A percentile compares a stretch with the other conserved stretches of the same genome.
Conservation (phyloP, 2,329 filamentous ascomycete species). For the Scedosporium apiospermum region DNA sequence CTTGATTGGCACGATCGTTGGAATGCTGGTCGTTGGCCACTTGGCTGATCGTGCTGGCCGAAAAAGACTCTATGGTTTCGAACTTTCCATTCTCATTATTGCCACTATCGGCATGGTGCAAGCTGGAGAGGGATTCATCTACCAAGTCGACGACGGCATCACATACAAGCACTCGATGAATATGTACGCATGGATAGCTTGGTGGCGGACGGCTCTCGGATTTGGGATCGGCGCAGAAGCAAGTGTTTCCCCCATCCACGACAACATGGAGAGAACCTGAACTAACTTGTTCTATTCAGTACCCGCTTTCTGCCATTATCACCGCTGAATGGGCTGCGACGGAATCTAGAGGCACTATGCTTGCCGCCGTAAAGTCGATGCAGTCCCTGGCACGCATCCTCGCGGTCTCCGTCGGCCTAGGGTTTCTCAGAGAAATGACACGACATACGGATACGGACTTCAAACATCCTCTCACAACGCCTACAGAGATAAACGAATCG, state of each 20-base stretch:
- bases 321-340: constrained; percentile 19
- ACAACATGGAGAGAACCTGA: not conserved
- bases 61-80: constrained; percentile 16
- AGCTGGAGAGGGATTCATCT: constrained; percentile 11
- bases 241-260: not conserved
- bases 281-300: constrained; percentile 11
- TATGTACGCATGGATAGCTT: constrained; percentile 15
- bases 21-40: constrained; percentile 16
- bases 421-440: constrained; percentile 21
- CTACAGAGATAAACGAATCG: constrained; percentile 4
- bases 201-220: constrained; percentile 15
- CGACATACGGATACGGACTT: constrained; percentile 2
- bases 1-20: constrained; percentile 13
- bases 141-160: not conserved
- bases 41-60: constrained; percentile 17
- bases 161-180: constrained; percentile 13
- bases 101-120: constrained; percentile 14
- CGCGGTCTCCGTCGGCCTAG: constrained; percentile 42
- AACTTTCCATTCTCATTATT: constrained; percentile 15
- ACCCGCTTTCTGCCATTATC: constrained; percentile 19
- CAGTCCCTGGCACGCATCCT: constrained; percentile 32
- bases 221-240: constrained; percentile 20
- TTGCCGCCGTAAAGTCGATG: constrained; percentile 18
- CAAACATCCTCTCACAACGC: constrained; percentile 1
- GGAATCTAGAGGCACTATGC: constrained; percentile 14